Conservation (phyloP, 2,329 filamentous ascomycete genomes). For the Ceratocystiopsis brevicomis region DNA sequence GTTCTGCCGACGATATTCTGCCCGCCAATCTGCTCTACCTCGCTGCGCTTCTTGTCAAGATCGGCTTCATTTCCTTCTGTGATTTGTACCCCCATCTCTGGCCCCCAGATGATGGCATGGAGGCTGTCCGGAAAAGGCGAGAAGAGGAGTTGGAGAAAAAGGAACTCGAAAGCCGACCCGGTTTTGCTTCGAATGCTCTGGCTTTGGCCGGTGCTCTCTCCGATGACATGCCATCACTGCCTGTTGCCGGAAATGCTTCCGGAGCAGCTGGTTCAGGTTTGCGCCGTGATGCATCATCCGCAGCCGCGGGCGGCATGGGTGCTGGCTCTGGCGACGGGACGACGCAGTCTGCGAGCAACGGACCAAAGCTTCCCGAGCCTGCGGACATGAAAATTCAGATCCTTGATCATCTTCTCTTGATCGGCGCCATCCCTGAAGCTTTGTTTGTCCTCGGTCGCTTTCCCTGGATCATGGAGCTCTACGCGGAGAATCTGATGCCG, state of each 20-base stretch:
- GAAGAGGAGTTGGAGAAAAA: conserved; percentile 61
- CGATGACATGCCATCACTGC: conserved; percentile 50
- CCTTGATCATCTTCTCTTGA: conserved; percentile 68
- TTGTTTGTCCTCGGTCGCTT: conserved; percentile 77
- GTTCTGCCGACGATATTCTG: conserved; percentile 53
- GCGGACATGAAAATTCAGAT: conserved; percentile 76
- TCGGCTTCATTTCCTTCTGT: conserved; percentile 82
- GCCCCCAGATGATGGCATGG: conserved; percentile 70
- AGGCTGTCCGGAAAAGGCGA: conserved; percentile 47
- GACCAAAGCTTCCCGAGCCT: conserved; percentile 44
- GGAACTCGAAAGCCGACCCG: conserved; percentile 51
- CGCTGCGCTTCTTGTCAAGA: conserved; percentile 81
- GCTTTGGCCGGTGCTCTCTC: conserved; percentile 70
- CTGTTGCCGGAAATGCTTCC: conserved; percentile 1
- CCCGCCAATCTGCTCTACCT: conserved; percentile 89
- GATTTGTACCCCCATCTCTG: conserved; percentile 88
- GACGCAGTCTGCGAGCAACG: conserved; percentile 23
- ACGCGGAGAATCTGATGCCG: conserved; percentile 54
- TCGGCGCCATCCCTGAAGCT: conserved; percentile 82
- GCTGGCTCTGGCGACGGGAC: conserved; percentile 13
- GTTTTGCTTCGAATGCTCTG: conserved; percentile 62
- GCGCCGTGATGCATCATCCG: conserved; percentile 10
- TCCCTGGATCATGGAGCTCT: conserved; percentile 76
- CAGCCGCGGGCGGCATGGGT: conserved; percentile 3
- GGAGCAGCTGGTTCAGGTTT: too few species aligned